These are phyloP conservation scores for Lichtheimia ramosa DNA, from an alignment of 371 early-diverging fungal species.

Conservation along the genomic window DNA sequence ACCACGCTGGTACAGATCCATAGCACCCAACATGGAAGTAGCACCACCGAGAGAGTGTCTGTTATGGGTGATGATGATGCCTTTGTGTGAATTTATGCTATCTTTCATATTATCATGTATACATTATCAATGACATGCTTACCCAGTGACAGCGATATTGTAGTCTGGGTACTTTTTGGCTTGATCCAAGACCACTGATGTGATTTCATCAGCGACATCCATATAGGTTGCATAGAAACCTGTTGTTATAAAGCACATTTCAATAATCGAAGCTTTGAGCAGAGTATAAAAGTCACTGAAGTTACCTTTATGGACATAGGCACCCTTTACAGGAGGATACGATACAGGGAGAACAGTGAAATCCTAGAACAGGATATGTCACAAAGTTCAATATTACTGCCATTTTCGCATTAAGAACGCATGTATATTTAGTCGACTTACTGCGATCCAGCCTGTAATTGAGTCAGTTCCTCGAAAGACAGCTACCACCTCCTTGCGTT, in stretches of 20 bases:
- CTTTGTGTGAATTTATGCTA: background rate
- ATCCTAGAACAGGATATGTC: too few relatives aligned
- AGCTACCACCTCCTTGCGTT: slow-evolving; percentile 5
- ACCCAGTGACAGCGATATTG: slow-evolving; percentile 11
- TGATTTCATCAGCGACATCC: slow-evolving; percentile 9
- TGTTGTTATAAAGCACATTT: background rate
- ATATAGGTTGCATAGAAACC: slow-evolving; percentile 15
- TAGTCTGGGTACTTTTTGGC: slow-evolving; percentile 10
- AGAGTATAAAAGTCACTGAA: too few relatives aligned
- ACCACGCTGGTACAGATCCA: slow-evolving; percentile 16
- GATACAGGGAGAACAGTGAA: too few relatives aligned
- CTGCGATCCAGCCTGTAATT: too few relatives aligned
- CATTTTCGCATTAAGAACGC: too few relatives aligned
- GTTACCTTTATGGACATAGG: too few relatives aligned
- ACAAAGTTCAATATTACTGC: too few relatives aligned
- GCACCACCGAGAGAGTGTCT: slow-evolving; percentile 19
- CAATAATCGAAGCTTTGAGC: too few relatives aligned
- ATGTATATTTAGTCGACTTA: too few relatives aligned
- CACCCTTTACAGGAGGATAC: too few relatives aligned
- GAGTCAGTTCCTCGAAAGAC: slow-evolving; percentile 10
- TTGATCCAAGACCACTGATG: slow-evolving; percentile 6
- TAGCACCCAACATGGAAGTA: slow-evolving; percentile 5
- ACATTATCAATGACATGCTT: background rate
- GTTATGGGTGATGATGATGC: background rate
- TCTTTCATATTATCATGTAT: background rate